phyloP scores from a whole-genome alignment of 2,329 filamentous ascomycete genomes.

The Cladorrhinum sp. region DNA sequence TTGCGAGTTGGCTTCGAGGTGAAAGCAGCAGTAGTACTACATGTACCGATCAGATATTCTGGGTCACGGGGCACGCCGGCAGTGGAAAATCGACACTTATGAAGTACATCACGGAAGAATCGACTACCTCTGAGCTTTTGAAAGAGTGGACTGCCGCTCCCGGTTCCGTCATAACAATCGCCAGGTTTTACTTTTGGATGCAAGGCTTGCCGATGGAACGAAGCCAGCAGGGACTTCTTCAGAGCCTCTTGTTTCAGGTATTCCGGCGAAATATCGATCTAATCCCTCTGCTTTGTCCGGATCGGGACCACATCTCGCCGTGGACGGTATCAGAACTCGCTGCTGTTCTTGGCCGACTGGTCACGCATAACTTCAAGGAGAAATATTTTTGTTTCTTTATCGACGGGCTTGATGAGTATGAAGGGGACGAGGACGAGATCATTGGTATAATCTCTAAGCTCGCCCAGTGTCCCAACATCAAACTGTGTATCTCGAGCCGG shows the following conservation, averaged over 20 bases:
- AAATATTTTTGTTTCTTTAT: constrained; percentile 1
- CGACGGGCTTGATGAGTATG: constrained; percentile 12
- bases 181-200: neutral
- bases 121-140: too few species aligned
- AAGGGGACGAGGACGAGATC: neutral
- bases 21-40: too few species aligned
- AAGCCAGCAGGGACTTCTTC: neutral
- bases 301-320: too few species aligned
- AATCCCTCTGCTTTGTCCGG: neutral
- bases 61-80: neutral
- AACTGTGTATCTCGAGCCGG: too few species aligned
- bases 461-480: neutral
- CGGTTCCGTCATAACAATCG: neutral
- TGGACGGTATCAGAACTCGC: too few species aligned
- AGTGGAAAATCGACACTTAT: neutral
- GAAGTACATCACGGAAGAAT: neutral
- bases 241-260: neutral
- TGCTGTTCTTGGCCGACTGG: neutral
- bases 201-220: neutral
- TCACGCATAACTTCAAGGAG: neutral
- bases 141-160: neutral
- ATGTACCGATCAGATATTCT: neutral
- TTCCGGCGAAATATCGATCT: neutral
- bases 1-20: too few species aligned
- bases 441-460: neutral